phyloP scores from a whole-genome alignment of 2,329 filamentous ascomycete species.

The Fusarium metavorans region DNA sequence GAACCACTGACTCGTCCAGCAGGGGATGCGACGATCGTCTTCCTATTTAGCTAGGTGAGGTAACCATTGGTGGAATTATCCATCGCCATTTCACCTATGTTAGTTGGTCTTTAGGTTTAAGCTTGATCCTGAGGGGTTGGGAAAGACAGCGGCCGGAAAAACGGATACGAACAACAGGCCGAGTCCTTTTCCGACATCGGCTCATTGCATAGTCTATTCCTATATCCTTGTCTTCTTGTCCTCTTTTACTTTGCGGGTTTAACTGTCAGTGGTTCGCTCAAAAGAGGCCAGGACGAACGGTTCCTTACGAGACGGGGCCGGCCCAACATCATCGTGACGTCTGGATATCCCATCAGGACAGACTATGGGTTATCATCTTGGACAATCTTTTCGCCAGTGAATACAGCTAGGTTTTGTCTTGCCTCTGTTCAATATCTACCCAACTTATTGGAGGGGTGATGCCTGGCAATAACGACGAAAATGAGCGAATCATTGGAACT shows the following conservation, averaged over 20 bases:
- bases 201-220: neutral
- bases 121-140: neutral
- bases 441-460: neutral
- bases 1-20: neutral
- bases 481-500: neutral
- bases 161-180: neutral
- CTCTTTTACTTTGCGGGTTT: neutral
- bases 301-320: too few species aligned
- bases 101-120: neutral
- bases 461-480: rapidly evolving
- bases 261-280: rapidly evolving
- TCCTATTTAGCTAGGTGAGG: neutral
- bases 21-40: neutral
- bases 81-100: neutral
- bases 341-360: neutral
- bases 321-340: neutral
- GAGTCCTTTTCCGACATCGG: slow-evolving; percentile 3
- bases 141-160: neutral
- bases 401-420: neutral
- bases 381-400: neutral
- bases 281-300: neutral
- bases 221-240: neutral
- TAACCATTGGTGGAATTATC: neutral
- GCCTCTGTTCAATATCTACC: neutral
- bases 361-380: neutral